Base-by-base conservation (phyloP, 2,329 filamentous ascomycete species). In the Orbilia oligospora region DNA sequence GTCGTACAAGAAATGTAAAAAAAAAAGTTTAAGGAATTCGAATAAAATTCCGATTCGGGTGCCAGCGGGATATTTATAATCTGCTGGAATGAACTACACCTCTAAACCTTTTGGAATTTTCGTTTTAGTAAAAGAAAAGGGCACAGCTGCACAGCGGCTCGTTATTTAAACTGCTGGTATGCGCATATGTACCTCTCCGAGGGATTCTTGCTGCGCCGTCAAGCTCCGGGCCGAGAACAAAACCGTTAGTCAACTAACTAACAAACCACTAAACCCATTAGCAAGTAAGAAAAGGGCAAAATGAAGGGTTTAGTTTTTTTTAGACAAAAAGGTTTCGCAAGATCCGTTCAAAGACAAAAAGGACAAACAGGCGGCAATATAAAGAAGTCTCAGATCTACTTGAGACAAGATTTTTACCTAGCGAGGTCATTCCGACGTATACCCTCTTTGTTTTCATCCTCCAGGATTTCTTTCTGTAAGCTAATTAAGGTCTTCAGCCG, bases 331-430 rank as follows among this genome's bases (percentile, higher is more conserved):
- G 18, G 56, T 27, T 58, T 44, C 56, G 56, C 48, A 61, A 44
- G 36, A 44, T 41, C 36, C 16, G 56, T 36, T 58, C 56, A 61
- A 44, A 61, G 56, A 44, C 56, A 61, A 61, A 36, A 44, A 61
- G 56, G 56, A 20, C 56, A 44, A 61, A 61, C 56, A 5, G 36
- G 56, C 56, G 56, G 56, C 56, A 61, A 61, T 61, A 61, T 61
- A 61, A 61, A 61, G 33, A 41, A 41, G 56, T 61, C 56, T 61
- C 56, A 61, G 56, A 44, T 61, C 36, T 61, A 24, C 18, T 27
- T 61, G 36, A 61, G 56, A 44, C 56, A 44, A 55, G 16, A 5
- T 18, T 30, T 27, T 44, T 44, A 12, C 18, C 53, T 61, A 61
- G 56, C 56, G 56, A 61, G 56, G 10, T 61, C 36, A 61, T 61